Evolutionary conservation across 1,284 basidiomycete genomes (phyloP).

Genomic region (Boletus calvinii): DNA sequence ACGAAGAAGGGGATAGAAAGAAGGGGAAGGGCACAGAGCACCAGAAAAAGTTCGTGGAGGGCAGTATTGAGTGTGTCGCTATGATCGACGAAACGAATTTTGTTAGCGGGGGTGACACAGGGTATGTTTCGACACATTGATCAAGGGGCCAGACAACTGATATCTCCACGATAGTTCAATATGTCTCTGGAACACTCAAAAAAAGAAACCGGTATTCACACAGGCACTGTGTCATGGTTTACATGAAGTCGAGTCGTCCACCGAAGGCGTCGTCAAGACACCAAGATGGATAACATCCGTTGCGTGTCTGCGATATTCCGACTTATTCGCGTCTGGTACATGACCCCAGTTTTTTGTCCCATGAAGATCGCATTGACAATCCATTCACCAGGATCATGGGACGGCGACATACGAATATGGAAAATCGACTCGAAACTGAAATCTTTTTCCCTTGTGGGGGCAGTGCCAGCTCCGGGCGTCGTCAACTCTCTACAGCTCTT

Average conservation of each 20-base stretch:
- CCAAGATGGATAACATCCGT: slow-evolving; percentile 92
- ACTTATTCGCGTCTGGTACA: slow-evolving; percentile 87
- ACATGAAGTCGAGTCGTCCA: slow-evolving; percentile 64
- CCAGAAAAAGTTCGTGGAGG: slow-evolving; percentile 74
- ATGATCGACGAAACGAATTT: slow-evolving; percentile 96
- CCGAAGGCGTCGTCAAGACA: slow-evolving; percentile 70
- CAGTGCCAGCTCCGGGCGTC: slow-evolving; percentile 70
- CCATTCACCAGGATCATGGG: slow-evolving; percentile 77
- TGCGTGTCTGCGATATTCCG: slow-evolving; percentile 81
- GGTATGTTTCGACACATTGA: slow-evolving; percentile 52
- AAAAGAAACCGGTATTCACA: slow-evolving; percentile 94
- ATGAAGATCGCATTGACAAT: slow-evolving; percentile 6
- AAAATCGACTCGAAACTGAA: slow-evolving; percentile 75
- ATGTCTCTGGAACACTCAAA: slow-evolving; percentile 88
- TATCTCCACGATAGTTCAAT: slow-evolving; percentile 60
- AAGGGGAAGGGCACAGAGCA: slow-evolving; percentile 39
- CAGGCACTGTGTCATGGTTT: slow-evolving; percentile 86
- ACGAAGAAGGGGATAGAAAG: slow-evolving; percentile 43
- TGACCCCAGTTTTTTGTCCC: slow-evolving; percentile 4
- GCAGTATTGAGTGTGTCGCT: slow-evolving; percentile 87
- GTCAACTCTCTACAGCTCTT: slow-evolving; percentile 90
- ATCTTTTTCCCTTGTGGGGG: slow-evolving; percentile 69
- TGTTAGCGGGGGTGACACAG: slow-evolving; percentile 92
- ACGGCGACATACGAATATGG: slow-evolving; percentile 88
- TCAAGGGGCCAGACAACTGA: background rate